Evolutionary conservation across 257 asterid genomes (phyloP).

Genomic region (Solanum arcanum): DNA sequence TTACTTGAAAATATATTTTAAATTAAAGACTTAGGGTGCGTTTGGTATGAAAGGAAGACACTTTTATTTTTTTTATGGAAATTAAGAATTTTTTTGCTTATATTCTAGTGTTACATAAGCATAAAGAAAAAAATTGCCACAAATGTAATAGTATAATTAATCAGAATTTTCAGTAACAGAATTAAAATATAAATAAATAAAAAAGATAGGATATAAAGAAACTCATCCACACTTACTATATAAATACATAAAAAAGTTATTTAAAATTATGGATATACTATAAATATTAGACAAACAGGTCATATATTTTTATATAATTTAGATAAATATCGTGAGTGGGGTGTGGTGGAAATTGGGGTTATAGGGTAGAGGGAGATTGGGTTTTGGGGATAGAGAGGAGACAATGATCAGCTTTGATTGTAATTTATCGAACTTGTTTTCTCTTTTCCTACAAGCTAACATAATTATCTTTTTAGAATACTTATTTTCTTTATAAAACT

Average conservation of each 20-base stretch:
- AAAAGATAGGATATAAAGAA: no score
- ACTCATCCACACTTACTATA: not conserved
- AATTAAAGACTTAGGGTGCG: not conserved
- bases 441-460: not conserved
- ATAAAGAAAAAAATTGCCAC: not conserved
- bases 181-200: not conserved
- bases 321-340: not conserved
- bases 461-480: rapidly evolving
- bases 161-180: not conserved
- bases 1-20: not conserved
- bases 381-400: not conserved
- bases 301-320: not conserved
- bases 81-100: not conserved
- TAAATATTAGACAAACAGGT: not conserved
- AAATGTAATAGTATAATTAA: no score
- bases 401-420: not conserved
- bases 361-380: no score
- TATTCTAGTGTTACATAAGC: not conserved
- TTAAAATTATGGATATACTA: not conserved
- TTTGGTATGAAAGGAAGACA: not conserved
- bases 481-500: not conserved
- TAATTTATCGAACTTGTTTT: not conserved
- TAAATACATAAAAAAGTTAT: no score
- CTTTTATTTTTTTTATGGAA: not conserved
- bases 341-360: not conserved